These are phyloP conservation scores for Jacaranda copaia DNA, from an alignment of 257 asterid species.

Conservation along the genomic window DNA sequence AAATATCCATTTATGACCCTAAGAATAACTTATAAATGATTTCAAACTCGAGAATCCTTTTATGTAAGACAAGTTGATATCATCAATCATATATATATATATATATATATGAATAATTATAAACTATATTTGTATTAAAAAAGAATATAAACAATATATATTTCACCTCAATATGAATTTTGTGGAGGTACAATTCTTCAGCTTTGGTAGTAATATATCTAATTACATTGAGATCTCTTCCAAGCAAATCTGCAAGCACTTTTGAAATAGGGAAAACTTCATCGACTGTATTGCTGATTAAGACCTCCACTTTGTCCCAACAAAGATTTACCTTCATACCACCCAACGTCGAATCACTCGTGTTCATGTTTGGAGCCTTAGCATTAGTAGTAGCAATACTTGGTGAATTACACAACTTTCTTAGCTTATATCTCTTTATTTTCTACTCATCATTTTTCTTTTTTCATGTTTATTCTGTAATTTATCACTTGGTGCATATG, in stretches of 20 bases:
- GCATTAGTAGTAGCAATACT: slow-evolving; percentile 29
- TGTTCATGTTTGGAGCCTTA: not conserved
- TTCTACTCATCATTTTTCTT: too few species aligned
- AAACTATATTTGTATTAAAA: too few species aligned
- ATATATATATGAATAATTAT: too few species aligned
- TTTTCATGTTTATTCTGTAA: too few species aligned
- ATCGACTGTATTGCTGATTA: slow-evolving; percentile 30
- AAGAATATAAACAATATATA: not conserved
- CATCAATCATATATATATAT: too few species aligned
- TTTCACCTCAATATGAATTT: slow-evolving; percentile 45
- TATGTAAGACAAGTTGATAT: too few species aligned
- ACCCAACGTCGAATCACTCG: not conserved
- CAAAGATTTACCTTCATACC: slow-evolving; percentile 33
- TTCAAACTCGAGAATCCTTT: too few species aligned
- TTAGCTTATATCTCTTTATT: too few species aligned
- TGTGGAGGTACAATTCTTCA: slow-evolving; percentile 29
- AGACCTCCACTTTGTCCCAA: slow-evolving; percentile 40
- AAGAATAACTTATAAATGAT: too few species aligned
- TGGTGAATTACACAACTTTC: slow-evolving; percentile 30
- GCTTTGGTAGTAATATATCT: slow-evolving; percentile 35
- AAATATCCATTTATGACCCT: too few species aligned
- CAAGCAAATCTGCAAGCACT: slow-evolving; percentile 39
- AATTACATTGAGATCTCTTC: slow-evolving; percentile 29
- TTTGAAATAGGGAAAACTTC: slow-evolving; percentile 41
- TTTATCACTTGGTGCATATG: slow-evolving; percentile 5